These are phyloP conservation scores for Fusarium sp. DNA, from an alignment of 2,329 filamentous ascomycete genomes.

Conservation along the genomic window DNA sequence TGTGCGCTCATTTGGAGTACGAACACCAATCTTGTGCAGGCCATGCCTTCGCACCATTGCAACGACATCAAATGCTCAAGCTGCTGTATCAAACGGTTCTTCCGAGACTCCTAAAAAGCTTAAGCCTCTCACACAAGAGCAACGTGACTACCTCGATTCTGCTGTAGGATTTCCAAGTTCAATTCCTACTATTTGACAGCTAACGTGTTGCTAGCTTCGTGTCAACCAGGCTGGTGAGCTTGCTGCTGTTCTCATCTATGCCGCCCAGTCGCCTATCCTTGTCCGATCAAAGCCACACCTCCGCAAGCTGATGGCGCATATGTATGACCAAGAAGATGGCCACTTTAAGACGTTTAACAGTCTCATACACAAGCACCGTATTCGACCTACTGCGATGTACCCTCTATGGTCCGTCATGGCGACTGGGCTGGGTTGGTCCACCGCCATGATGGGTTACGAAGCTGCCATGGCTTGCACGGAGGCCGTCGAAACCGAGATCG, in stretches of 20 bases:
- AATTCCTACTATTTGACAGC: not conserved
- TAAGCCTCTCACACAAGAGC: constrained; percentile 74
- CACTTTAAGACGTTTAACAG: constrained; percentile 89
- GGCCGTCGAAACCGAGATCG: constrained; percentile 98
- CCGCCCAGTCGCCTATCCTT: constrained; percentile 85
- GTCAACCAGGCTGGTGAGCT: constrained; percentile 98
- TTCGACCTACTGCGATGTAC: constrained; percentile 92
- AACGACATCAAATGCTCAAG: constrained; percentile 34
- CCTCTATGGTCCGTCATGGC: constrained; percentile 88
- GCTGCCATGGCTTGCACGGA: constrained; percentile 99
- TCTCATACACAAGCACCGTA: constrained; percentile 84
- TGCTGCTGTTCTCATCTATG: constrained; percentile 95
- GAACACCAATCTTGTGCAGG: constrained; percentile 23
- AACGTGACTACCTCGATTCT: constrained; percentile 79
- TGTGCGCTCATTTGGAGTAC: constrained; percentile 29
- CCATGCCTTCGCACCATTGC: constrained; percentile 38
- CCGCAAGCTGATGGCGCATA: constrained; percentile 91
- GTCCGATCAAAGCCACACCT: constrained; percentile 85
- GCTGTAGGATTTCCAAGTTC: constrained; percentile 63
- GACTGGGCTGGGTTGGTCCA: constrained; percentile 86
- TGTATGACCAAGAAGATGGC: constrained; percentile 95
- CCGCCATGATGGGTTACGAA: constrained; percentile 87
- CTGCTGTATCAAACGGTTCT: constrained; percentile 32
- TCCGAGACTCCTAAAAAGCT: constrained; percentile 52
- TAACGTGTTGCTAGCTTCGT: constrained; percentile 68